Conservation (phyloP, 2,329 filamentous ascomycete genomes). For the Tricladium varicosporioides region DNA sequence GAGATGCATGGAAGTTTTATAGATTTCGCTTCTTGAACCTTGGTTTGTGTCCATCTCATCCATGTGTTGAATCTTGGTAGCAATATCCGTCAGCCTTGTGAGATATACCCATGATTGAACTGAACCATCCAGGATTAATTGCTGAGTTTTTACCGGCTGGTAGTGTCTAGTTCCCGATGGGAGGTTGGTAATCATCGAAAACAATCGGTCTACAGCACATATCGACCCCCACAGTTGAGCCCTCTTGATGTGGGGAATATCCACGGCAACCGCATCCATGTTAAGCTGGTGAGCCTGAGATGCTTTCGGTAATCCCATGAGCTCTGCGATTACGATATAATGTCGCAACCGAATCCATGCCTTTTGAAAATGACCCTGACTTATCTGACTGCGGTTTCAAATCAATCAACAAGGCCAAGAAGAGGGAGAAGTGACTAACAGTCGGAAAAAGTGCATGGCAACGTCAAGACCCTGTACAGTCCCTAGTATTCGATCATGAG, state of each 20-base stretch:
- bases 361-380: conserved; percentile 35
- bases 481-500: conserved; percentile 33
- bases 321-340: conserved; percentile 37
- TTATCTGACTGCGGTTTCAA: conserved; percentile 28
- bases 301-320: conserved; percentile 36
- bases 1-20: conserved; percentile 26
- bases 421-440: conserved; percentile 29
- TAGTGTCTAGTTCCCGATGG: conserved; percentile 34
- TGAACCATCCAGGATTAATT: conserved; percentile 22
- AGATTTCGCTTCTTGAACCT: conserved; percentile 20
- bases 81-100: conserved; percentile 27
- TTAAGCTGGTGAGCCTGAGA: conserved; percentile 7
- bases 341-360: conserved; percentile 39
- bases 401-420: neutral
- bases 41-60: conserved; percentile 24
- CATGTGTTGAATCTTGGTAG: conserved; percentile 27
- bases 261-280: conserved; percentile 8
- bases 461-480: conserved; percentile 34
- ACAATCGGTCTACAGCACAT: conserved; percentile 34
- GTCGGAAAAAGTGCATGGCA: conserved; percentile 35
- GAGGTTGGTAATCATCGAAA: conserved; percentile 36
- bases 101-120: conserved; percentile 27
- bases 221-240: conserved; percentile 35
- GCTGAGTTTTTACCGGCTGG: conserved; percentile 20
- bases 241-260: conserved; percentile 19